These are phyloP conservation scores for Ceratobasidium papillatum DNA, from an alignment of 1,284 basidiomycete genomes.

Conservation along the genomic window DNA sequence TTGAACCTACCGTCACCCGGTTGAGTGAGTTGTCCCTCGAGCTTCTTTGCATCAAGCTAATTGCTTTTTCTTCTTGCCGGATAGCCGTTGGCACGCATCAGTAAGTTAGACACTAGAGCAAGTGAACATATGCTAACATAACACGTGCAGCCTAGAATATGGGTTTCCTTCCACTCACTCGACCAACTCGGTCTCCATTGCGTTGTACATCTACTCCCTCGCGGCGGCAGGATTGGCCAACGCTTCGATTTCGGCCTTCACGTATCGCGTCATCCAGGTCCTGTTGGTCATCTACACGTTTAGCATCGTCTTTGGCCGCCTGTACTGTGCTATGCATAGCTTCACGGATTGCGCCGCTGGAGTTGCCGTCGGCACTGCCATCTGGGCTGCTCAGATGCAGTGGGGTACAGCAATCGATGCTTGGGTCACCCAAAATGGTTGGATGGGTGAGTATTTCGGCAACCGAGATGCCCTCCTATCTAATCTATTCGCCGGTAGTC, in stretches of 20 bases:
- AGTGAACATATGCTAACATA: constrained; percentile 45
- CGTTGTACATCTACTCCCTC: constrained; percentile 74
- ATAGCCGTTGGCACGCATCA: constrained; percentile 85
- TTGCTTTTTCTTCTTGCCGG: background rate
- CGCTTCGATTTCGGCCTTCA: constrained; percentile 56
- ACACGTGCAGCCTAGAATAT: constrained; percentile 66
- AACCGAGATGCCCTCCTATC: constrained; percentile 16
- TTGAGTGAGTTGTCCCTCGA: constrained; percentile 65
- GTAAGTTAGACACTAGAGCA: constrained; percentile 43
- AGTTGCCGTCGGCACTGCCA: constrained; percentile 66
- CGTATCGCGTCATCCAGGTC: constrained; percentile 57
- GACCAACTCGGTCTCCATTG: constrained; percentile 89
- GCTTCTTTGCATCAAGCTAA: background rate
- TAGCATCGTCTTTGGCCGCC: constrained; percentile 86
- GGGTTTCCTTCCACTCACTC: constrained; percentile 98
- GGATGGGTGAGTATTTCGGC: constrained; percentile 55
- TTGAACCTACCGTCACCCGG: constrained; percentile 87
- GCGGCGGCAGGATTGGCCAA: constrained; percentile 49
- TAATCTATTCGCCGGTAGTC: constrained; percentile 56
- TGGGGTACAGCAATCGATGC: constrained; percentile 51
- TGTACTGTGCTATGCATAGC: constrained; percentile 94
- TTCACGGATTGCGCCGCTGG: constrained; percentile 80
- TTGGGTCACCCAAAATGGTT: constrained; percentile 63
- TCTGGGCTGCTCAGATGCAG: constrained; percentile 67
- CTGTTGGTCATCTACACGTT: constrained; percentile 70